Conservation (phyloP, 768 basidiomycete species). For the Rhizopogon salebrosus region DNA sequence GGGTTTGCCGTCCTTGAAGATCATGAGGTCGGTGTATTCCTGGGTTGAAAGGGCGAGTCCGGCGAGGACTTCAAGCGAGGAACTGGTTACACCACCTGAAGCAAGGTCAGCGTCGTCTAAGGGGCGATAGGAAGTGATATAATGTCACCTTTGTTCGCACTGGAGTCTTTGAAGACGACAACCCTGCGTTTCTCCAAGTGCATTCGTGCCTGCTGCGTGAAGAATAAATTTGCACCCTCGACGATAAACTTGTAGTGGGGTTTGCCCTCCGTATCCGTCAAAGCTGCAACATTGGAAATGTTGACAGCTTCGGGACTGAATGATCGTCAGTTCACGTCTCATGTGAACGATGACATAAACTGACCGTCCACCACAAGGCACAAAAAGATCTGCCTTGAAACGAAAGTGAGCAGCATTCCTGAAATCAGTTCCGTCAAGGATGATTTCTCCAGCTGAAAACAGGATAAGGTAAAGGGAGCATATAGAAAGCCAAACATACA, state of each 20-base stretch:
- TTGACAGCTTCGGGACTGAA: slow-evolving; percentile 87
- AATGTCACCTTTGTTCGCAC: slow-evolving; percentile 78
- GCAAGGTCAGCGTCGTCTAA: neutral
- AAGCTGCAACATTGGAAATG: slow-evolving; percentile 87
- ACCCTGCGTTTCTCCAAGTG: slow-evolving; percentile 93
- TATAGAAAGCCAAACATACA: slow-evolving; percentile 46
- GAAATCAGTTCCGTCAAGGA: slow-evolving; percentile 94
- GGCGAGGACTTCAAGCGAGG: slow-evolving; percentile 93
- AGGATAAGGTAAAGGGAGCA: neutral
- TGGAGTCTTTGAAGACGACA: slow-evolving; percentile 90
- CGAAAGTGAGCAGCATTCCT: slow-evolving; percentile 93
- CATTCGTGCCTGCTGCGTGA: slow-evolving; percentile 92
- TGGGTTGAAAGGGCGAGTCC: slow-evolving; percentile 86
- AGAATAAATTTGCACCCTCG: slow-evolving; percentile 95
- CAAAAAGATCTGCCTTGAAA: slow-evolving; percentile 95
- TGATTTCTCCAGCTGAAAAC: slow-evolving; percentile 75
- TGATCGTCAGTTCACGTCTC: neutral
- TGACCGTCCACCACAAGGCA: slow-evolving; percentile 91
- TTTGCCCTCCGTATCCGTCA: slow-evolving; percentile 90
- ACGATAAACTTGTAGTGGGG: slow-evolving; percentile 96
- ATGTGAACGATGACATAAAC: slow-evolving; percentile 13
- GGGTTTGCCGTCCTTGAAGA: slow-evolving; percentile 87
- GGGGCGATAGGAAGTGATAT: neutral
- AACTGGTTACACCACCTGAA: slow-evolving; percentile 89
- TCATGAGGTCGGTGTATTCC: slow-evolving; percentile 88